phyloP scores from a whole-genome alignment of 2,329 filamentous ascomycete species.

The Talaromyces atroroseus region DNA sequence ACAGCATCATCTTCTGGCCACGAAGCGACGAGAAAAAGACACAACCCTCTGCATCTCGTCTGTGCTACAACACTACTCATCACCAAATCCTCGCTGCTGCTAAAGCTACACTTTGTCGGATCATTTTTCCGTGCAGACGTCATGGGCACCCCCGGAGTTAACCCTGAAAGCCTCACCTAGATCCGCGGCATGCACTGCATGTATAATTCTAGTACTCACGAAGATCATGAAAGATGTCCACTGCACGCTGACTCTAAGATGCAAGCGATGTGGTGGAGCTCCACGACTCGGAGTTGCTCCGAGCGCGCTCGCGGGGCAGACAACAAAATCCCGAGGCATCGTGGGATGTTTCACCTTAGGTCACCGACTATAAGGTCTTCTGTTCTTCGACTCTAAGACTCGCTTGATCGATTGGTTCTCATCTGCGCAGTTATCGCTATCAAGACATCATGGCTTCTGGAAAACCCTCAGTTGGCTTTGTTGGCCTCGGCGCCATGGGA shows the following conservation, averaged over 20 bases:
- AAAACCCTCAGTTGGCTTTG: slow-evolving; percentile 57
- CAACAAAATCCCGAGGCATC: neutral
- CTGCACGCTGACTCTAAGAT: neutral
- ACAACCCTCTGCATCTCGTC: neutral
- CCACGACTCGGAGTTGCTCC: slow-evolving; percentile 9
- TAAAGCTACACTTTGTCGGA: neutral
- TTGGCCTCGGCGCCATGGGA: slow-evolving; percentile 75
- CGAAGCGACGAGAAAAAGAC: neutral
- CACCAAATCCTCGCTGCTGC: neutral
- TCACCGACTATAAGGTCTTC: neutral
- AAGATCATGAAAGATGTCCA: neutral
- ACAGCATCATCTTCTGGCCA: neutral
- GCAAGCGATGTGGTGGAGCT: neutral
- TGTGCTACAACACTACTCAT: neutral
- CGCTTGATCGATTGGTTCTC: neutral
- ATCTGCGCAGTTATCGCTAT: neutral
- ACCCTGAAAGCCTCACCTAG: neutral
- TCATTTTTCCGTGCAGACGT: neutral
- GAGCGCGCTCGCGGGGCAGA: neutral
- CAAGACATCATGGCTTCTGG: slow-evolving; percentile 28
- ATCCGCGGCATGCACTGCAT: neutral
- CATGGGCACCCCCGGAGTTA: neutral
- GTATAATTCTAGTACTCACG: neutral
- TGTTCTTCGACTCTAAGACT: neutral
- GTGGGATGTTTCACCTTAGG: neutral